Percentiles rank a stretch among this genome's conserved stretches.
These are phyloP conservation scores for Cochlearia excelsa DNA, from an alignment of 345 rosid genomes.

Conservation along the genomic window DNA sequence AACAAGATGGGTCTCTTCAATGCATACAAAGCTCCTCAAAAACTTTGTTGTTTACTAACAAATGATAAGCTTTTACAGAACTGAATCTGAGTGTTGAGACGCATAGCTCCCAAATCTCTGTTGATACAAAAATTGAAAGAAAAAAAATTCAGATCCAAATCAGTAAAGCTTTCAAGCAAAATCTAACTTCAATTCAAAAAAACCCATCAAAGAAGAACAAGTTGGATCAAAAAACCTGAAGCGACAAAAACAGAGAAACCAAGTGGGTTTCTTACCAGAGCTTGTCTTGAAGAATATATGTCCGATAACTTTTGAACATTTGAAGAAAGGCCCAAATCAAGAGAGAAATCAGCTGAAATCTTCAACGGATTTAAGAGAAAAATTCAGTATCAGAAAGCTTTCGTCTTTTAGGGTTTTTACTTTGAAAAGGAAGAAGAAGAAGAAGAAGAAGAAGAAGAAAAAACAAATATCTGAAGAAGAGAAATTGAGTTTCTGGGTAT, in stretches of 20 bases:
- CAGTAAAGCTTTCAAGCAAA: constrained; percentile 13
- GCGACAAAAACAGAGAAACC: constrained; percentile 7
- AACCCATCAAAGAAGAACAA: constrained; percentile 28
- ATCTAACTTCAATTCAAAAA: constrained; percentile 22
- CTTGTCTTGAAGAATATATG: constrained; percentile 27
- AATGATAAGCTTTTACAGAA: constrained; percentile 28
- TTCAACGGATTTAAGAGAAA: background rate
- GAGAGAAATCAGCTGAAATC: constrained; percentile 8
- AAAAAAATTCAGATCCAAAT: constrained; percentile 30
- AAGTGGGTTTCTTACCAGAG: constrained; percentile 37
- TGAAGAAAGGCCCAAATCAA: constrained; percentile 2
- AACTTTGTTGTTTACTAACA: constrained; percentile 12
- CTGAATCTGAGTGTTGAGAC: constrained; percentile 29
- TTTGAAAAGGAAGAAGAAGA: constrained; percentile 21
- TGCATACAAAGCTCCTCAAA: constrained; percentile 32
- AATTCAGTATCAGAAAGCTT: constrained; percentile 19
- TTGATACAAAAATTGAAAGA: background rate
- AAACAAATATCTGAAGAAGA: constrained; percentile 27
- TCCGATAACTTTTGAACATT: constrained; percentile 19
- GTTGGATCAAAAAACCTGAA: constrained; percentile 46
- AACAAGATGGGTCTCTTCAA: constrained; percentile 29
- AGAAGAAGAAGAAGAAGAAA: constrained; percentile 20
- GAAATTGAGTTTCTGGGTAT: constrained; percentile 25
- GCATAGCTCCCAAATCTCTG: constrained; percentile 16
- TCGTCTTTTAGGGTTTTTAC: constrained; percentile 40